A percentile compares a stretch with the other conserved stretches of the same genome.
Evolutionary conservation across 1,139 yeast genomes (phyloP).

Genomic region (Pneumocystis canis): DNA sequence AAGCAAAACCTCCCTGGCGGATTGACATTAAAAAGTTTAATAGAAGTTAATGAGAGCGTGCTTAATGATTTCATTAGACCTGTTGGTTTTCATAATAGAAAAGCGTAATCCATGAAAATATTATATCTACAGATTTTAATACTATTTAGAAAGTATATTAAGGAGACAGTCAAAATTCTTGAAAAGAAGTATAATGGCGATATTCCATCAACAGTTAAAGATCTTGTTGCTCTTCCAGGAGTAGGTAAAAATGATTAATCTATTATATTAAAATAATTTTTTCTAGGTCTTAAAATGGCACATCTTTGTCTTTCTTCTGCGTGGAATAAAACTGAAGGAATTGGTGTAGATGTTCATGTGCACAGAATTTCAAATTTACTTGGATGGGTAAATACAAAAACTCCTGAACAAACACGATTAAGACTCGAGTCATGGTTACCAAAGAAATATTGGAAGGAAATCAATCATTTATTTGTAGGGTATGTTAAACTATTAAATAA

Average conservation of each 20-base stretch:
- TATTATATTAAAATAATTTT: not conserved
- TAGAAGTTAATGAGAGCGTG: slow-evolving; percentile 38
- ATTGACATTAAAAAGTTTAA: slow-evolving; percentile 27
- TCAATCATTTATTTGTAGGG: slow-evolving; percentile 70
- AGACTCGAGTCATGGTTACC: slow-evolving; percentile 68
- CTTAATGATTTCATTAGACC: slow-evolving; percentile 54
- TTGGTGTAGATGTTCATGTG: slow-evolving; percentile 89
- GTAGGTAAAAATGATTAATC: slow-evolving; percentile 26
- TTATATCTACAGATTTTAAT: not conserved
- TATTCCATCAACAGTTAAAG: slow-evolving; percentile 41
- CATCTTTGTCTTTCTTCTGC: slow-evolving; percentile 65
- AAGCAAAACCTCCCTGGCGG: slow-evolving; percentile 32
- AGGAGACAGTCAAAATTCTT: slow-evolving; percentile 43
- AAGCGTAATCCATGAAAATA: slow-evolving; percentile 30
- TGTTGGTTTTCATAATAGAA: slow-evolving; percentile 78
- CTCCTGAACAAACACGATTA: slow-evolving; percentile 63
- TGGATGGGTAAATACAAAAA: slow-evolving; percentile 40
- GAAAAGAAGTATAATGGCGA: slow-evolving; percentile 43
- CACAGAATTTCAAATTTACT: slow-evolving; percentile 50
- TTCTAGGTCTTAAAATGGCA: slow-evolving; percentile 81
- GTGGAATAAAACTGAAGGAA: slow-evolving; percentile 60
- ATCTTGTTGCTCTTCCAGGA: slow-evolving; percentile 65
- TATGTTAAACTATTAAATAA: not conserved
- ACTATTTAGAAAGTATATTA: slow-evolving; percentile 33
- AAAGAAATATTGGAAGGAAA: slow-evolving; percentile 56